Base-by-base conservation (phyloP, 1,139 yeast species). In the Scheffersomyces titani region DNA sequence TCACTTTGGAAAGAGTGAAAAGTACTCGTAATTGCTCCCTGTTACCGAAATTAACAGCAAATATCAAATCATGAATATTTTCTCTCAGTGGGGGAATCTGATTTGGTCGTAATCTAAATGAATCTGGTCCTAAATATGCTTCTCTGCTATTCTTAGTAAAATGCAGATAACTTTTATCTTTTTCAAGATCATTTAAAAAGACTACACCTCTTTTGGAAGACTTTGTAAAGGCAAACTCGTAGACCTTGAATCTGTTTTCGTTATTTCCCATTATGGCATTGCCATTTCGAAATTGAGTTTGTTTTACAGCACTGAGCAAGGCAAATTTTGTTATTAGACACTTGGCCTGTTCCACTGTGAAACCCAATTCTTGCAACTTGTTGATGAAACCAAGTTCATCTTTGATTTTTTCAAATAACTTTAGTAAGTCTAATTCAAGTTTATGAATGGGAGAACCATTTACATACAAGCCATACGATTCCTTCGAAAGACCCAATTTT, bases 111-210 rank as follows among this genome's bases (percentile, higher is more conserved):
- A 70, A 60, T 18, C 57, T 51, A 6, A 47, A 20, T 0, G 66
- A 61, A 2, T 56, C 67, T 36, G 61, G 70, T 1, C 69, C 71
- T 44, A 75, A 61, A 73, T 73, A 73, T 67, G 86, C 58, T 51
- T 74, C 80, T 4, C 71, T 62, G 30, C 86, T 71, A 57, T 86
- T 78, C 1, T 71, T 59, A 0, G 84, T 67, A 67, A 84, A 82
- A 3, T 73, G 69, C 1, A 70, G 65, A 68, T 90, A 93, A 47
- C 75, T 76, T 0, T 69, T 67, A 64, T 92, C 97, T 0, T 62
- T 67, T 63, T 88, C 96, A 13, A 94, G 73, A 70, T 94, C 89
- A 65, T 93, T 96, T 63, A 93, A 79, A 75, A 88, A 93, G 1
- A 89, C 78, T 6, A 93, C 83, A 0, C 85, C 84, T 18, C 77